phyloP scores from a whole-genome alignment of 2,329 filamentous ascomycete species.

The Colletotrichum magnum region DNA sequence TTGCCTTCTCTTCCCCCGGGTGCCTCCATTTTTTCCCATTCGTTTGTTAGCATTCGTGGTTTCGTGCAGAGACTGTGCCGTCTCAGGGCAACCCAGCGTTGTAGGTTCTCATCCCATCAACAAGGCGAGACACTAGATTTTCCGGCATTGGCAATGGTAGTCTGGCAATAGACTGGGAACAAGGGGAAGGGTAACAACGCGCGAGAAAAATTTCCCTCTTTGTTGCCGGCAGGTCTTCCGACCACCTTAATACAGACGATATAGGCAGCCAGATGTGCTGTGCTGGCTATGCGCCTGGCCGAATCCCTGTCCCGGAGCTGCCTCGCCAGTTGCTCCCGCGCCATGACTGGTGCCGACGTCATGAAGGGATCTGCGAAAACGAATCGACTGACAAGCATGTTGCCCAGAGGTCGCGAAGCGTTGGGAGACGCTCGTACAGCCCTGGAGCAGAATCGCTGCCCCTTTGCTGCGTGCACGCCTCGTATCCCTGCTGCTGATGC shows the following conservation, averaged over 20 bases:
- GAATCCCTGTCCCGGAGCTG: conserved; percentile 33
- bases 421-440: conserved; percentile 22
- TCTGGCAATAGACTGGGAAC: conserved; percentile 32
- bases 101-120: conserved; percentile 22
- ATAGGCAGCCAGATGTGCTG: conserved; percentile 32
- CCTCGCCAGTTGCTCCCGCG: conserved; percentile 30
- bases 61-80: conserved; percentile 6
- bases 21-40: neutral
- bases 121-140: conserved; percentile 27
- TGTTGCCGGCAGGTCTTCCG: conserved; percentile 26
- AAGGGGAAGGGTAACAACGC: conserved; percentile 29
- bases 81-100: conserved; percentile 32
- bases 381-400: conserved; percentile 22
- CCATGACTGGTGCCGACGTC: conserved; percentile 38
- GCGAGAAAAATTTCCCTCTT: conserved; percentile 27
- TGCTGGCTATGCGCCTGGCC: conserved; percentile 35
- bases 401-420: conserved; percentile 3
- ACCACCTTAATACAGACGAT: conserved; percentile 27
- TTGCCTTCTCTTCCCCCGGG: conserved; percentile 8
- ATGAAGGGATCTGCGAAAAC: conserved; percentile 32
- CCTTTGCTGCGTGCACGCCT: conserved; percentile 31
- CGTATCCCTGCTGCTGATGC: neutral
- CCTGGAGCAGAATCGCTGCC: conserved; percentile 29
- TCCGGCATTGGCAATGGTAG: conserved; percentile 3
- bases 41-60: conserved; percentile 31